Evolutionary conservation across 768 basidiomycete species (phyloP), one percentile per base, ranked within the genome.

Genomic region (Boletus rubropictus): DNA sequence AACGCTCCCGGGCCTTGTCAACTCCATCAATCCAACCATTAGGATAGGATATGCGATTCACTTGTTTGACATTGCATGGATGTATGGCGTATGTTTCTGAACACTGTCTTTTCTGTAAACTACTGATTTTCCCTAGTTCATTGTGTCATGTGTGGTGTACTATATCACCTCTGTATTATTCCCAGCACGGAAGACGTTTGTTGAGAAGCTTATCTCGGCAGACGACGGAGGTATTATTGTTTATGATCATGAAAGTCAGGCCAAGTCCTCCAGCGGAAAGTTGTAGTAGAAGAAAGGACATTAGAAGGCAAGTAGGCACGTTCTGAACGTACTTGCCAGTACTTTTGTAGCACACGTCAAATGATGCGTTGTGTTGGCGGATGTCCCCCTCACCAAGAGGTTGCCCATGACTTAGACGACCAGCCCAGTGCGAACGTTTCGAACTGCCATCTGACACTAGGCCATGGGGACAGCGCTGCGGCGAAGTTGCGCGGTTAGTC

Each of bases 1-100:
- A 4, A 81, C 76, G 48, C 58, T 94, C 15, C 90, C 90, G 1
- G 90, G 91, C 2, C 73, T 94, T 41, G 78, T 86, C 49, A 75
- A 79, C 56, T 80, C 79, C 34, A 89, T 95, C 66, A 83, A 86
- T 57, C 63, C 78, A 3, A 69, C 64, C 11, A 78, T 93, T 58
- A 45, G 71, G 0, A 80, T 89, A 32, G 86, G 86, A n/a, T 70
- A 77, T 29, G 75, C 72, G 1, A 61, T 57, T 3, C 74, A 72
- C 46, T 57, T 88, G 11, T 90, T 84, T 59, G 79, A 86, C 58
- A 73, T 91, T 48, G 78, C 84, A 3, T 92, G 86, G 81, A 59
- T 92, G 22, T 87, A 83, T 54, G 86, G 86, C 45, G 86, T 89
- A 62, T 44, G 81, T 68, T 20, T n/a, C 27, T 8, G 31, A 18